Conservation (phyloP, 306 rosid species). For the Castanopsis chinensis region DNA sequence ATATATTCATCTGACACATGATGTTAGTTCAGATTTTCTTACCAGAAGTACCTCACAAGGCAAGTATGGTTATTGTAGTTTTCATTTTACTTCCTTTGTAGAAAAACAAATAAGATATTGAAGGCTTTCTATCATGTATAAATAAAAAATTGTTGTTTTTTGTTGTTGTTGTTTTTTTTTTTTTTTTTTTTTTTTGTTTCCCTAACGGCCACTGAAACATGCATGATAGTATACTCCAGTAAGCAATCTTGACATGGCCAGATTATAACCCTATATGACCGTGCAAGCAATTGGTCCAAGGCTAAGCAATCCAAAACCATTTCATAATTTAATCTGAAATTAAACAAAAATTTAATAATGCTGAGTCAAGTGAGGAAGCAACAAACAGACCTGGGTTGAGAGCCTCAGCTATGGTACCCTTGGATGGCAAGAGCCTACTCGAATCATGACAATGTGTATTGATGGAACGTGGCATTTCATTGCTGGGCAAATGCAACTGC, state of each 20-base stretch:
- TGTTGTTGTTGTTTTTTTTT: too few species aligned
- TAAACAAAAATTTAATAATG: neutral
- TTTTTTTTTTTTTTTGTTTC: neutral
- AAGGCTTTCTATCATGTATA: neutral
- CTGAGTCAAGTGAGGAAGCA: neutral
- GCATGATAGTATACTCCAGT: neutral
- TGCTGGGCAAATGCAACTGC: conserved; percentile 21
- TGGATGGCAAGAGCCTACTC: conserved; percentile 35
- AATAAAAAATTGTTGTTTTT: too few species aligned
- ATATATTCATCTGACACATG: neutral
- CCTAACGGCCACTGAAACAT: neutral
- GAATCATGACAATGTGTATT: conserved; percentile 43
- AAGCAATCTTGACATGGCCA: neutral
- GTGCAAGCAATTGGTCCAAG: neutral
- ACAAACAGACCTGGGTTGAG: conserved; percentile 48
- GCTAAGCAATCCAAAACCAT: neutral
- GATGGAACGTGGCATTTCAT: conserved; percentile 29
- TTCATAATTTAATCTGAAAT: neutral
- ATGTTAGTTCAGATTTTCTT: neutral
- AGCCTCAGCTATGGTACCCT: conserved; percentile 39
- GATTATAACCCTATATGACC: neutral
- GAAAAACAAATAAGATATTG: neutral
- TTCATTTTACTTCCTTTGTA: neutral
- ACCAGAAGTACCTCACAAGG: neutral
- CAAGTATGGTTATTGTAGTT: neutral